Evolutionary conservation across 1,284 basidiomycete genomes (phyloP).

Genomic region (Papiliotrema terrestris): DNA sequence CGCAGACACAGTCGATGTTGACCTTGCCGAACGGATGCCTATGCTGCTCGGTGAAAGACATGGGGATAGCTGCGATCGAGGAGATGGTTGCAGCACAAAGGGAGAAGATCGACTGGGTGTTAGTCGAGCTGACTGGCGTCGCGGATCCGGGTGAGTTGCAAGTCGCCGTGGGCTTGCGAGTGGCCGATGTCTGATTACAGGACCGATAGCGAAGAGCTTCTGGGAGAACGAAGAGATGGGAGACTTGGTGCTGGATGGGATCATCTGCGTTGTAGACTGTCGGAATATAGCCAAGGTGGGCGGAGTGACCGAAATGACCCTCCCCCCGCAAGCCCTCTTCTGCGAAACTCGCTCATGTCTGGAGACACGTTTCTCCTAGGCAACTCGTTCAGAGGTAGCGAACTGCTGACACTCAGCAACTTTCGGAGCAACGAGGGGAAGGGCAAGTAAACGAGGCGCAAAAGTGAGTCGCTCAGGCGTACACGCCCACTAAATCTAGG

Average conservation of each 20-base stretch:
- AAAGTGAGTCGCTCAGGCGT: constrained; percentile 52
- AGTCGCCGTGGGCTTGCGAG: background rate
- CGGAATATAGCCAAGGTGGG: constrained; percentile 72
- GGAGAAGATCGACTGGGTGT: constrained; percentile 85
- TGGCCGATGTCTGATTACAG: constrained; percentile 2
- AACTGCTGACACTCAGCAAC: constrained; percentile 59
- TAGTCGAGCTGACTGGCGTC: constrained; percentile 88
- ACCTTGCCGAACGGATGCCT: constrained; percentile 89
- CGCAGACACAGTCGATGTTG: constrained; percentile 56
- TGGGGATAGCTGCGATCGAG: constrained; percentile 84
- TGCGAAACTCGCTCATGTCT: too few species aligned
- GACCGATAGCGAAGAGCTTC: constrained; percentile 77
- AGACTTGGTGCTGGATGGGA: constrained; percentile 74
- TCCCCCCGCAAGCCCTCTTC: too few species aligned
- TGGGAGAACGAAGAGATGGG: constrained; percentile 90
- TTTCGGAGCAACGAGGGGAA: constrained; percentile 65
- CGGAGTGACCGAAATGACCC: too few species aligned
- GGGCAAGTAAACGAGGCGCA: constrained; percentile 72
- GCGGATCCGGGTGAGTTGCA: constrained; percentile 72
- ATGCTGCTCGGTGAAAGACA: constrained; percentile 90
- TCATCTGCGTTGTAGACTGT: constrained; percentile 86
- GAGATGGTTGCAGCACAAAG: constrained; percentile 58
- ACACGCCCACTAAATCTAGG: constrained; percentile 48
- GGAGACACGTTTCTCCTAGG: too few species aligned
- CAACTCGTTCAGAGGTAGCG: too few species aligned